Evolutionary conservation across 306 rosid species (phyloP).

Genomic region (Clitoria ternatea): DNA sequence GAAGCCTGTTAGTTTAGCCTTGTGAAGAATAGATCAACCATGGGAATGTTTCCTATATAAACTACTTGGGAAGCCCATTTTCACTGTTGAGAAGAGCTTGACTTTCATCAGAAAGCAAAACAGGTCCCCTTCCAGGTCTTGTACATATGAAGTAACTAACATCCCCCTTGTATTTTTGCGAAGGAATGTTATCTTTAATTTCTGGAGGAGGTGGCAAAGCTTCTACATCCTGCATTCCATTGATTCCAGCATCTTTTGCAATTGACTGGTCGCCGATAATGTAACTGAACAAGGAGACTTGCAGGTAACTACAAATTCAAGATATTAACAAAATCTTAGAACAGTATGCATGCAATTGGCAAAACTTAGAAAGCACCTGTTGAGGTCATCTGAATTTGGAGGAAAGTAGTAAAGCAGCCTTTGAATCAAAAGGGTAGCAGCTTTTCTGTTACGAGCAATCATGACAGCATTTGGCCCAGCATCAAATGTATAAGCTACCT

Average conservation of each 20-base stretch:
- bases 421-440: slow-evolving; percentile 79
- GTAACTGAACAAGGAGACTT: slow-evolving; percentile 50
- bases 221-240: slow-evolving; percentile 51
- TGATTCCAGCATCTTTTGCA: slow-evolving; percentile 76
- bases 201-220: slow-evolving; percentile 78
- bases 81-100: slow-evolving; percentile 70
- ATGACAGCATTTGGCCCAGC: slow-evolving; percentile 98
- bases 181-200: slow-evolving; percentile 57
- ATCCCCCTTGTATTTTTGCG: slow-evolving; percentile 73
- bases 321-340: slow-evolving; percentile 14
- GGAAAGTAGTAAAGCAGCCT: slow-evolving; percentile 88
- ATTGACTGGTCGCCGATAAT: slow-evolving; percentile 82
- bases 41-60: slow-evolving; percentile 3
- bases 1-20: slow-evolving; percentile 10
- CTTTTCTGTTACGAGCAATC: slow-evolving; percentile 78
- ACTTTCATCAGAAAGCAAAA: slow-evolving; percentile 63
- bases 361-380: slow-evolving; percentile 48
- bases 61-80: slow-evolving; percentile 77
- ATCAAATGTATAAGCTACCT: slow-evolving; percentile 99
- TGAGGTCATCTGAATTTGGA: slow-evolving; percentile 72
- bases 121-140: slow-evolving; percentile 92
- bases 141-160: slow-evolving; percentile 96
- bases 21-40: slow-evolving; percentile 25
- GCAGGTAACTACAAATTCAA: slow-evolving; percentile 18
- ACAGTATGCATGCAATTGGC: slow-evolving; percentile 15